These are phyloP conservation scores for Arbutus unedo DNA, from an alignment of 148 eudicot genomes.

Conservation along the genomic window DNA sequence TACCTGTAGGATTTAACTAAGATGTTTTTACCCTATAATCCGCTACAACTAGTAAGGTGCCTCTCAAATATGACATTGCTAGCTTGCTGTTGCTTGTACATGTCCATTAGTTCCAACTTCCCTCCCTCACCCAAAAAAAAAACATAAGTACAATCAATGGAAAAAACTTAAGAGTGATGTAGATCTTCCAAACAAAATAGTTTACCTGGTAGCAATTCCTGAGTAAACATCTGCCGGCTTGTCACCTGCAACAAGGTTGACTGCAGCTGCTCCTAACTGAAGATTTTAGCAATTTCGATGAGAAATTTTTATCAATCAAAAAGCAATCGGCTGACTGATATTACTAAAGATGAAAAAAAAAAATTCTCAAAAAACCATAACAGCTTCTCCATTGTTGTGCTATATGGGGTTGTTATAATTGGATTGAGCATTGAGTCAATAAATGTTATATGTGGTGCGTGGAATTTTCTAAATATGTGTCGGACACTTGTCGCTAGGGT, in stretches of 20 bases:
- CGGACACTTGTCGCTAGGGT: neutral
- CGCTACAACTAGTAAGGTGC: neutral
- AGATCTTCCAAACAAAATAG: neutral
- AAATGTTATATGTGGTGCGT: neutral
- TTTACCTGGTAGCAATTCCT: constrained; percentile 88
- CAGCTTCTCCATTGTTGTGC: neutral
- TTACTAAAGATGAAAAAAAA: neutral
- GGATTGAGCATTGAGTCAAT: neutral
- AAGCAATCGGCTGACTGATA: neutral
- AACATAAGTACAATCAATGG: neutral
- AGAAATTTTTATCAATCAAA: neutral
- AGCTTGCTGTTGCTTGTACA: neutral
- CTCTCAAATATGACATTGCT: neutral
- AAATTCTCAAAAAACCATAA: neutral
- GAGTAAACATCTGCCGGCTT: constrained; percentile 99
- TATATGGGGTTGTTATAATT: neutral
- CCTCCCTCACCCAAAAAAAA: neutral
- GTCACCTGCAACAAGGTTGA: constrained; percentile 90
- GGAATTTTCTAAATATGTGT: neutral
- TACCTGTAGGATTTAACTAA: neutral
- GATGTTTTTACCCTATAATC: neutral
- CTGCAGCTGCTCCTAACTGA: constrained; percentile 93
- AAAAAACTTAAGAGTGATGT: neutral
- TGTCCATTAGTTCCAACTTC: neutral
- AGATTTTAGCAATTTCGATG: constrained; percentile 12